Evolutionary conservation across 139 green algal species (phyloP).

Genomic region (Coelastrella sp.): DNA sequence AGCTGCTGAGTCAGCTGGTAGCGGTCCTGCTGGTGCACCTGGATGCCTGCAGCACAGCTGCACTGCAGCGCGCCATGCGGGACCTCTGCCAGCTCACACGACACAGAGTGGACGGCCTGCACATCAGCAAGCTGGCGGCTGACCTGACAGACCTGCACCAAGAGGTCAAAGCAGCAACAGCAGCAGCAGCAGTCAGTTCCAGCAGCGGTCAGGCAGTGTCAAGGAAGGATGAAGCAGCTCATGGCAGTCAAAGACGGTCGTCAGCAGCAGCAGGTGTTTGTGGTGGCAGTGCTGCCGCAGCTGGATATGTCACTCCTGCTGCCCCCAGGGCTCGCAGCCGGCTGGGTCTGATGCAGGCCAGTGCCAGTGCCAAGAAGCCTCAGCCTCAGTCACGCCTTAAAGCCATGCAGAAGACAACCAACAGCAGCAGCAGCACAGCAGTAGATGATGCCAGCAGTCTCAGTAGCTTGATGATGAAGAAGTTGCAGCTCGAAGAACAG

Average conservation of each 20-base stretch:
- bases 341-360: conserved; percentile 9
- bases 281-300: neutral
- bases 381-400: neutral
- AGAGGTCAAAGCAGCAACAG: conserved; percentile 9
- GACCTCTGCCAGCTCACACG: conserved; percentile 47
- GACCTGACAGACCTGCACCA: neutral
- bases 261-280: too few relatives aligned
- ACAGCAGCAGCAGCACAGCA: neutral
- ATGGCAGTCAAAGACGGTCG: too few relatives aligned
- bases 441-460: neutral
- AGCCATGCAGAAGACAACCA: conserved; percentile 1
- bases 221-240: too few relatives aligned
- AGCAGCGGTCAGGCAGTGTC: neutral
- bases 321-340: conserved; percentile 22
- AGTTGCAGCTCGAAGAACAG: conserved; percentile 22
- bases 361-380: neutral
- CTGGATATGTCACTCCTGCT: neutral
- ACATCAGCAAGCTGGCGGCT: neutral
- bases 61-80: neutral
- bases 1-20: conserved; percentile 46
- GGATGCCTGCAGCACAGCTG: neutral
- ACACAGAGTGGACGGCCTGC: conserved; percentile 23
- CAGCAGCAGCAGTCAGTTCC: neutral
- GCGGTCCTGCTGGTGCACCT: conserved; percentile 20
- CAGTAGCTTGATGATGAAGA: neutral